Conservation (phyloP, 345 rosid species). For the Eucalyptus sp. region DNA sequence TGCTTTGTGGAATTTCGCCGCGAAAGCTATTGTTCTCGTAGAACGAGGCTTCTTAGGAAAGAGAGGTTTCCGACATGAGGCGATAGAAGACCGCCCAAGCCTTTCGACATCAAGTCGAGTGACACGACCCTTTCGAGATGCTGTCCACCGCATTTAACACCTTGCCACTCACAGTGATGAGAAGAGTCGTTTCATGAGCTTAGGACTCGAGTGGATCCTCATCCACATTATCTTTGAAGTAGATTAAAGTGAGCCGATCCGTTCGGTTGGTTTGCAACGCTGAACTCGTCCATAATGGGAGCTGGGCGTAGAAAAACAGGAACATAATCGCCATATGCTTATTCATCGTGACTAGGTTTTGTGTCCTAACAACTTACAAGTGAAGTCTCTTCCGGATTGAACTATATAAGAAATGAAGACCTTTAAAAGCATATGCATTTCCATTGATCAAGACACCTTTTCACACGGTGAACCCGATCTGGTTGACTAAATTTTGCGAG, state of each 20-base stretch:
- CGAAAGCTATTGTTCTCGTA: neutral
- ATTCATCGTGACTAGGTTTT: neutral
- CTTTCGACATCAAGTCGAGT: neutral
- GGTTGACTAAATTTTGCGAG: no score
- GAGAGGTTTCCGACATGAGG: neutral
- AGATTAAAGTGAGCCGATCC: neutral
- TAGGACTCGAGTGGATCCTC: neutral
- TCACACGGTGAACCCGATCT: no score
- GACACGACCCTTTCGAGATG: neutral
- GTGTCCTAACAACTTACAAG: neutral
- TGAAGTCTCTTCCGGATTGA: neutral
- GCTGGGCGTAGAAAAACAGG: neutral
- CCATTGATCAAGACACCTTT: neutral
- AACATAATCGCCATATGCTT: neutral
- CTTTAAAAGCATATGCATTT: neutral
- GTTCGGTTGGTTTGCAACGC: accelerated
- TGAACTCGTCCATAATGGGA: neutral
- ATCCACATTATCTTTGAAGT: neutral
- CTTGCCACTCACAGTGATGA: neutral
- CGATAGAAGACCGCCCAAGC: neutral
- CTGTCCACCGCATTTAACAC: neutral
- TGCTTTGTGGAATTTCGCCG: neutral
- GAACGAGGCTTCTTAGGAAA: neutral
- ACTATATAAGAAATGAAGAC: neutral
- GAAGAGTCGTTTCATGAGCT: neutral